Evolutionary conservation across 2,329 filamentous ascomycete genomes (phyloP).

Genomic region (Coniochaeta hoffmannii): DNA sequence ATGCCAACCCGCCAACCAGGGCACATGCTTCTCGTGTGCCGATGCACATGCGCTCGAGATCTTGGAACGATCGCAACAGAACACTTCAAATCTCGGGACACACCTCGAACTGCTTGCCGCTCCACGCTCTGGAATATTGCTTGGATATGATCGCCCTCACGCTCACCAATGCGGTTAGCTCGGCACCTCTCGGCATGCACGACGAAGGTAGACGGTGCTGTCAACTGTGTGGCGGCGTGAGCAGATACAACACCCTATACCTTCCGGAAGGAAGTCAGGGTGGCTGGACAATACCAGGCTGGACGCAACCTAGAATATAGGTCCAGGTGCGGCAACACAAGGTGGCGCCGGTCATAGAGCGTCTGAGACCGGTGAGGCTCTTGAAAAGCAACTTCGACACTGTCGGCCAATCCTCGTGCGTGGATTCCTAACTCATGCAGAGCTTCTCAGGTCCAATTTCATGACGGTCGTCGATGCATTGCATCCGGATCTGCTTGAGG

Average conservation of each 20-base stretch:
- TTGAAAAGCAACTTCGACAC: background rate
- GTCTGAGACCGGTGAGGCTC: background rate
- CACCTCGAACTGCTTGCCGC: background rate
- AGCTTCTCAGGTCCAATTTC: too few species aligned
- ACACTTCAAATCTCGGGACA: background rate
- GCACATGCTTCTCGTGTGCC: background rate
- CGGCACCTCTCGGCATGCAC: background rate
- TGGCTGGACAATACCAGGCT: too few species aligned
- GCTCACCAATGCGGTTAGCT: background rate
- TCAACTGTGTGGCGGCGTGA: background rate
- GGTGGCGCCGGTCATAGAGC: background rate
- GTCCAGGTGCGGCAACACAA: background rate
- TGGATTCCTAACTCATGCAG: too few species aligned
- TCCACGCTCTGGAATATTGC: background rate
- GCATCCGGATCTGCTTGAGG: background rate
- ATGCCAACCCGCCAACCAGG: background rate
- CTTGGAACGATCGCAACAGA: background rate
- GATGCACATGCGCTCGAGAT: background rate
- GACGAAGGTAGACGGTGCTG: background rate
- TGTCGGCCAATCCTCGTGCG: too few species aligned
- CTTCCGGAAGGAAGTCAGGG: background rate
- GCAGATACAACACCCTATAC: background rate
- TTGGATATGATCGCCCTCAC: background rate
- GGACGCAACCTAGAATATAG: background rate
- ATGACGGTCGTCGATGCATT: background rate